Percentiles rank a stretch among this genome's conserved stretches.
Evolutionary conservation across 2,329 filamentous ascomycete species (phyloP).

Genomic region (Penicillium fuscoglaucum): DNA sequence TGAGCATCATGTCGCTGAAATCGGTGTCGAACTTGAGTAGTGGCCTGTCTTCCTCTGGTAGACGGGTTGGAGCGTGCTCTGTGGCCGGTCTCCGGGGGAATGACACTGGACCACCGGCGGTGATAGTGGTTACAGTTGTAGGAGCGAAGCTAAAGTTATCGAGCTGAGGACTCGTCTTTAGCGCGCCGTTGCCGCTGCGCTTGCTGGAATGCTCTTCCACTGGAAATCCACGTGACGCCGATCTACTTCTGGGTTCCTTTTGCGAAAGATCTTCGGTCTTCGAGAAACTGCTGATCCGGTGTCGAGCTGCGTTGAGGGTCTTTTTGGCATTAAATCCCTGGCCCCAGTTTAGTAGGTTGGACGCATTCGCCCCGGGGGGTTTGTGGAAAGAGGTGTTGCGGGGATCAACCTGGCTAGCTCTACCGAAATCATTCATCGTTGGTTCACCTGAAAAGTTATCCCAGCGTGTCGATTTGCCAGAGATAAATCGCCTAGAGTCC

Average conservation of each 20-base stretch:
- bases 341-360: constrained; percentile 34
- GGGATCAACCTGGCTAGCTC: constrained; percentile 58
- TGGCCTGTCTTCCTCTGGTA: constrained; percentile 15
- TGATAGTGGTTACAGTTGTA: constrained; percentile 37
- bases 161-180: constrained; percentile 28
- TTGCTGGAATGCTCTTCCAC: constrained; percentile 23
- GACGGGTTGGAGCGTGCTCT: constrained; percentile 22
- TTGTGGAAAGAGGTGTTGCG: constrained; percentile 38
- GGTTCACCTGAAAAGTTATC: constrained; percentile 68
- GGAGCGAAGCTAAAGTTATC: constrained; percentile 29
- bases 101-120: constrained; percentile 26
- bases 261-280: constrained; percentile 57
- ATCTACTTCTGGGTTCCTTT: constrained; percentile 59
- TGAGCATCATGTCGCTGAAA: constrained; percentile 42
- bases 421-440: constrained; percentile 57
- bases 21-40: constrained; percentile 34
- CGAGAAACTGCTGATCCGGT: constrained; percentile 42
- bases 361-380: constrained; percentile 27
- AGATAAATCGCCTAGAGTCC: constrained; percentile 18
- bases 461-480: constrained; percentile 48
- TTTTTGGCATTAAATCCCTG: constrained; percentile 42
- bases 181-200: constrained; percentile 32
- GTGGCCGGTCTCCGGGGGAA: constrained; percentile 37
- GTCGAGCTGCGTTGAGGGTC: constrained; percentile 35
- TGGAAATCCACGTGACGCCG: constrained; percentile 52